These are phyloP conservation scores for Arabis alpina DNA, from an alignment of 345 rosid genomes.

Conservation along the genomic window DNA sequence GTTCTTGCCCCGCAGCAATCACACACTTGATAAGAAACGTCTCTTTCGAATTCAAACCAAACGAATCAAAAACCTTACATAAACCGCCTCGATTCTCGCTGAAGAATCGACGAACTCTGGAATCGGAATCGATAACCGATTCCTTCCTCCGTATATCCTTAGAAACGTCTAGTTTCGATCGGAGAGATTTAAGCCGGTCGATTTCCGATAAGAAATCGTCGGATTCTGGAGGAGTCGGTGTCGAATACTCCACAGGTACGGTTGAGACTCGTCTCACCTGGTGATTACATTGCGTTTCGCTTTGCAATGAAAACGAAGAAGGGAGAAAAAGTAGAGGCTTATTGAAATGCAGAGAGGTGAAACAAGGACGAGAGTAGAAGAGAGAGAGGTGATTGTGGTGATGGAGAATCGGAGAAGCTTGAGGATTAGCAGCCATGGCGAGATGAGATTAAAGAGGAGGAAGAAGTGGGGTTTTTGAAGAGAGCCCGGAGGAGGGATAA, in stretches of 20 bases:
- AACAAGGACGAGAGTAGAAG: constrained; percentile 40
- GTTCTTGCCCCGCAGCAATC: constrained; percentile 86
- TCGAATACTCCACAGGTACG: constrained; percentile 64
- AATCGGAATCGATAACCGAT: constrained; percentile 52
- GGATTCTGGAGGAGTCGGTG: constrained; percentile 65
- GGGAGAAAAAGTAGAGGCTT: constrained; percentile 40
- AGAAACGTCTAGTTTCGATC: constrained; percentile 50
- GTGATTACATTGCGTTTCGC: constrained; percentile 27
- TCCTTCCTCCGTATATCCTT: constrained; percentile 47
- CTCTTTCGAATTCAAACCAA: constrained; percentile 52
- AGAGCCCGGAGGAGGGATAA: constrained; percentile 48
- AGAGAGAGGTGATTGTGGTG: constrained; percentile 38
- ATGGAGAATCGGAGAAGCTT: constrained; percentile 45
- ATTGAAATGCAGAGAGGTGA: constrained; percentile 33
- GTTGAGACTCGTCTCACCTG: constrained; percentile 61
- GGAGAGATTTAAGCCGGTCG: constrained; percentile 66
- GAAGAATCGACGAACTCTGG: constrained; percentile 60
- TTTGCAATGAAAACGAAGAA: constrained; percentile 19
- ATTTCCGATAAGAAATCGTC: constrained; percentile 67
- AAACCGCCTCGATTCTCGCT: constrained; percentile 40
- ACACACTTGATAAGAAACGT: constrained; percentile 70
- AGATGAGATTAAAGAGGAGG: constrained; percentile 9
- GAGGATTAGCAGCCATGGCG: constrained; percentile 57
- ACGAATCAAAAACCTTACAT: constrained; percentile 44
- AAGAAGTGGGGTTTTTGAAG: constrained; percentile 28